A percentile compares a stretch with the other conserved stretches of the same genome.
Conservation (phyloP, 1,139 yeast species). For the Geotrichum candidum region DNA sequence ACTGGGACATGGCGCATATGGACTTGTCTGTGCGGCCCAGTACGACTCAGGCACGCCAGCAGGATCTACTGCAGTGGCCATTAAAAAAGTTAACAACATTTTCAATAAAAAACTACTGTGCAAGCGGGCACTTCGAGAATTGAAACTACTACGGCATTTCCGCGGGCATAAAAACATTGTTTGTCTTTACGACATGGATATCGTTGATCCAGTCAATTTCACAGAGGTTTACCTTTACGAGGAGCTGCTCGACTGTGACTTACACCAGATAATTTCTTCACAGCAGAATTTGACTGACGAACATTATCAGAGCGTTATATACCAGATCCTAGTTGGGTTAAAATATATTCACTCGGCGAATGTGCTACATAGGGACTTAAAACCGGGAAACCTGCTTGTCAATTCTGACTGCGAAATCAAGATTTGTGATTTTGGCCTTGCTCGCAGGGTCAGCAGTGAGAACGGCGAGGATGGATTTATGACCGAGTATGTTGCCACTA, state of each 20-base stretch:
- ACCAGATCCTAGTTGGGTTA: slow-evolving; percentile 87
- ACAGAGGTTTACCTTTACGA: slow-evolving; percentile 90
- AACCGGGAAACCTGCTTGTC: slow-evolving; percentile 88
- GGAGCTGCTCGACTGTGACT: slow-evolving; percentile 95
- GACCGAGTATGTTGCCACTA: slow-evolving; percentile 95
- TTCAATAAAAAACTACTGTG: slow-evolving; percentile 83
- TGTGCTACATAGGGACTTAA: slow-evolving; percentile 87
- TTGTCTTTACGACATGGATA: slow-evolving; percentile 87
- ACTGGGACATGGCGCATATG: slow-evolving; percentile 96
- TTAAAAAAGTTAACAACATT: slow-evolving; percentile 84
- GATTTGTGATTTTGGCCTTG: slow-evolving; percentile 94
- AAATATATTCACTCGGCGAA: slow-evolving; percentile 95
- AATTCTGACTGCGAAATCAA: slow-evolving; percentile 95
- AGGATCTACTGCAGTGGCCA: slow-evolving; percentile 74
- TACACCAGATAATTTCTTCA: slow-evolving; percentile 92
- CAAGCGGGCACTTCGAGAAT: slow-evolving; percentile 82
- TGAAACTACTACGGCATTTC: slow-evolving; percentile 81
- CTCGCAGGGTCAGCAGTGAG: slow-evolving; percentile 82
- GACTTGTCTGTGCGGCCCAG: slow-evolving; percentile 89
- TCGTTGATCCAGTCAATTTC: slow-evolving; percentile 45
- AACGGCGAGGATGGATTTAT: slow-evolving; percentile 84
- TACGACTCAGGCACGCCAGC: slow-evolving; percentile 44
- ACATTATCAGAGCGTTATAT: slow-evolving; percentile 87
- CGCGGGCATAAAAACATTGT: slow-evolving; percentile 69
- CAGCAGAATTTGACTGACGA: slow-evolving; percentile 92